A percentile compares a stretch with the other conserved stretches of the same genome.
phyloP scores from a whole-genome alignment of 345 rosid genomes.

The Cardamine occulta region DNA sequence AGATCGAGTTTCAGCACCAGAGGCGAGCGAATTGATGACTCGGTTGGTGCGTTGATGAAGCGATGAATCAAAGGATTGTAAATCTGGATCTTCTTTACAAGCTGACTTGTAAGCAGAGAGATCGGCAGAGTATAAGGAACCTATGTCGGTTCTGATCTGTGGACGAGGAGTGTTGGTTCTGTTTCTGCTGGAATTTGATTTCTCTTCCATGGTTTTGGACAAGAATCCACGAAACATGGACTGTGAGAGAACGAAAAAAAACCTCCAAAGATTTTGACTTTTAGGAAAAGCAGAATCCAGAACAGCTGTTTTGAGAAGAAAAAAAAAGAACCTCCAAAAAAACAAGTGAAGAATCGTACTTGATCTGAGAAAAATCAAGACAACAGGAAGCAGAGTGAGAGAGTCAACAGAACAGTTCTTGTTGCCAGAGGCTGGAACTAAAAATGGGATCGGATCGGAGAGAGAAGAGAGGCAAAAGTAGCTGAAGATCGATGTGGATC shows the following conservation, averaged over 20 bases:
- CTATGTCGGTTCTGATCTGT: constrained; percentile 41
- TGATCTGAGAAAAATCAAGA: constrained; percentile 9
- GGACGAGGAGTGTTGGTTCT: constrained; percentile 8
- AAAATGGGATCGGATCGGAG: neutral
- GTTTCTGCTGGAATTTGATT: constrained; percentile 40
- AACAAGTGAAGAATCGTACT: neutral
- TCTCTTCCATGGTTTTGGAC: constrained; percentile 45
- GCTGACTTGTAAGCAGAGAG: constrained; percentile 72
- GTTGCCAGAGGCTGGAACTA: neutral
- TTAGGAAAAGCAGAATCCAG: constrained; percentile 6
- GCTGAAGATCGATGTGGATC: neutral
- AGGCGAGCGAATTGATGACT: constrained; percentile 60
- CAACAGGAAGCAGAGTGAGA: constrained; percentile 15
- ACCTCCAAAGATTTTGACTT: neutral
- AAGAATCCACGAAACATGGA: constrained; percentile 39
- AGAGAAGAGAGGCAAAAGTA: constrained; percentile 7
- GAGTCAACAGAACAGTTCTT: neutral
- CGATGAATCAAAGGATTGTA: constrained; percentile 64
- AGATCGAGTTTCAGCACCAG: constrained; percentile 56
- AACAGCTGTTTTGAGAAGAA: neutral
- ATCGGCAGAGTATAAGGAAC: constrained; percentile 51
- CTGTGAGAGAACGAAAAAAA: neutral
- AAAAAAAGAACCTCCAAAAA: neutral
- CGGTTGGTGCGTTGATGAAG: constrained; percentile 68
- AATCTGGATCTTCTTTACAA: constrained; percentile 66